Conservation (phyloP, 2,329 filamentous ascomycete genomes). For the Fusarium buharicum region DNA sequence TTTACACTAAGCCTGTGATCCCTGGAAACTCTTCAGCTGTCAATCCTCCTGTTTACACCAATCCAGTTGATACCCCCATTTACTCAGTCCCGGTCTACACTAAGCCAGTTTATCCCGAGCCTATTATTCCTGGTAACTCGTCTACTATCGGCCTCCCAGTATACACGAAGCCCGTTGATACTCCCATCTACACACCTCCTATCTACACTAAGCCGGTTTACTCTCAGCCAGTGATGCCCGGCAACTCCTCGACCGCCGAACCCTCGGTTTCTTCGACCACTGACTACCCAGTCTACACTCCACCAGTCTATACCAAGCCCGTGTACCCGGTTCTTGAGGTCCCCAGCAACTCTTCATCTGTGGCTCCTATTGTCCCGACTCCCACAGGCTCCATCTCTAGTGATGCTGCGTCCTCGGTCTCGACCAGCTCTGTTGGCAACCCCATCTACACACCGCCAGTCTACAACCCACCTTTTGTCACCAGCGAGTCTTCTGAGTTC, state of each 20-base stretch:
- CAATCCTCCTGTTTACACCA: constrained; percentile 1
- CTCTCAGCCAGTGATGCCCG: not conserved
- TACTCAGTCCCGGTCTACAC: constrained; percentile 25
- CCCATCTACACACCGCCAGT: constrained; percentile 25
- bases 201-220: constrained; percentile 13
- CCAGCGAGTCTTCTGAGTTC: constrained; percentile 18
- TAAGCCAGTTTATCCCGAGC: constrained; percentile 8
- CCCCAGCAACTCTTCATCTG: too few species aligned
- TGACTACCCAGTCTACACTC: constrained; percentile 10
- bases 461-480: constrained; percentile 9
- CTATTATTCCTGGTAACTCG: constrained; percentile 9
- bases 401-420: not conserved
- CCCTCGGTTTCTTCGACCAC: constrained; percentile 3
- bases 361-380: constrained; percentile 14
- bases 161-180: constrained; percentile 18
- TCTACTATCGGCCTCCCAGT: constrained; percentile 5
- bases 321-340: too few species aligned
- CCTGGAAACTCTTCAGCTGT: constrained; percentile 7
- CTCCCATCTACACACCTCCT: constrained; percentile 18
- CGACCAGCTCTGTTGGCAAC: constrained; percentile 5
- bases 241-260: constrained; percentile 10
- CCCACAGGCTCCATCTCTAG: not conserved
- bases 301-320: constrained; percentile 26
- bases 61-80: not conserved
- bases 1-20: constrained; percentile 12